Conservation (phyloP, 176 grass and related monocot genomes). For the Hordeum marinum region DNA sequence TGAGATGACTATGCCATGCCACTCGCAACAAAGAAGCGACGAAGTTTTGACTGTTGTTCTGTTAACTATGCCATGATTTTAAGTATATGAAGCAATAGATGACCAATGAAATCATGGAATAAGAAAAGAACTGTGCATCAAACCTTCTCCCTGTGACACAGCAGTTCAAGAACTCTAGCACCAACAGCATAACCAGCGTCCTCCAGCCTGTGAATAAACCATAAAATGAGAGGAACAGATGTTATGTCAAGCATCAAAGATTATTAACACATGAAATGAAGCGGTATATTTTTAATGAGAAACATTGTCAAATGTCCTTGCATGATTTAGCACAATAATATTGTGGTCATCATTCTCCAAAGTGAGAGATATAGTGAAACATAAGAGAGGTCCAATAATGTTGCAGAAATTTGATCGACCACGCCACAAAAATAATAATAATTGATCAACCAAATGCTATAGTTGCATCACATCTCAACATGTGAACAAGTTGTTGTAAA, state of each 20-base stretch:
- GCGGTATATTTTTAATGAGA: slow-evolving; percentile 1
- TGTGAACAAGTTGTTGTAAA: slow-evolving; percentile 10
- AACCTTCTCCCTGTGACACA: slow-evolving; percentile 95
- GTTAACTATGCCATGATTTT: background rate
- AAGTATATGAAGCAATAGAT: background rate
- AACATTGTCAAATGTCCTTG: background rate
- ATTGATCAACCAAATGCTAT: slow-evolving; percentile 5
- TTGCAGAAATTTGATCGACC: slow-evolving; percentile 1
- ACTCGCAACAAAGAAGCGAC: background rate
- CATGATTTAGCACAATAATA: slow-evolving; percentile 2
- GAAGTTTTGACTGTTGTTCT: background rate
- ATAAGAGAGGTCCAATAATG: background rate
- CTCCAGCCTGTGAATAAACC: slow-evolving; percentile 58
- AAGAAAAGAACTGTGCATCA: background rate
- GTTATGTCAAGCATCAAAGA: background rate
- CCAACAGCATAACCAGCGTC: slow-evolving; percentile 97
- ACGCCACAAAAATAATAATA: background rate
- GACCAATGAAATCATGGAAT: background rate
- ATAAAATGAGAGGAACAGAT: slow-evolving; percentile 21
- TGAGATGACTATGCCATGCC: background rate
- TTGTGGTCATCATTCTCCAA: background rate
- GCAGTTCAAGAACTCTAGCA: slow-evolving; percentile 92
- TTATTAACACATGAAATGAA: background rate
- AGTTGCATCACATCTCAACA: background rate
- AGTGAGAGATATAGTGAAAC: background rate